A percentile compares a stretch with the other conserved stretches of the same genome.
Conservation (phyloP, 2,329 filamentous ascomycete species). For the Berkeleyomyces basicola region DNA sequence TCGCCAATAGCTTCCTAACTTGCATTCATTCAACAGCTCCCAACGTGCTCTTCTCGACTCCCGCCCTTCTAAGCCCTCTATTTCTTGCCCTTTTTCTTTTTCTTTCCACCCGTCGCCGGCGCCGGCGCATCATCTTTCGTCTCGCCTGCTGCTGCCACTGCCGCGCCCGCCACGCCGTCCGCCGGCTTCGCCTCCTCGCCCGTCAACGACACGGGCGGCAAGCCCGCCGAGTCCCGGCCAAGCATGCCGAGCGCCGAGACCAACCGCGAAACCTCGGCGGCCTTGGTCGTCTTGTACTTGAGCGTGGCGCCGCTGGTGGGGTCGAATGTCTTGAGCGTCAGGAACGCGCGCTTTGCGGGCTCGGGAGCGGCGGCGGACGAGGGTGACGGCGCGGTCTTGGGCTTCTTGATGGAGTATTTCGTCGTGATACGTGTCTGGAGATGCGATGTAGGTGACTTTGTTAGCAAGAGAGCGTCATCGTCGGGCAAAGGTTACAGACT, state of each 20-base stretch:
- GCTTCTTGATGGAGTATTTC: constrained; percentile 44
- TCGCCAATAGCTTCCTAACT: no score
- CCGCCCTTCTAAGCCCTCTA: constrained; percentile 21
- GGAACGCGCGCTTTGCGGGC: constrained; percentile 40
- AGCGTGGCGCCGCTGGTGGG: constrained; percentile 64
- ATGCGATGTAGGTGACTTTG: constrained; percentile 11
- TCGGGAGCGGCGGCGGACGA: constrained; percentile 16
- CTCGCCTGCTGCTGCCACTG: constrained; percentile 16
- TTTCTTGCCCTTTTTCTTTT: constrained; percentile 58
- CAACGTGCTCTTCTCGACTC: background rate
- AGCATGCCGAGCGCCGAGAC: constrained; percentile 61
- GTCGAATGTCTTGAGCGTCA: constrained; percentile 82
- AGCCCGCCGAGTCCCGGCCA: constrained; percentile 49
- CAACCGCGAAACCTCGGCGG: constrained; percentile 72
- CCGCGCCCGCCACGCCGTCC: constrained; percentile 21
- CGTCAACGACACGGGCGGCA: constrained; percentile 26
- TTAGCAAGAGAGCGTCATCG: background rate
- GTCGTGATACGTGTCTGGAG: constrained; percentile 75
- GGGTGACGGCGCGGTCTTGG: constrained; percentile 18
- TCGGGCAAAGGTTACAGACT: background rate
- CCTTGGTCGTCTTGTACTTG: constrained; percentile 85
- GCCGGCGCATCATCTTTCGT: constrained; percentile 20
- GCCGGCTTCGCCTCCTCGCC: constrained; percentile 19
- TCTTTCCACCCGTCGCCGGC: constrained; percentile 32
- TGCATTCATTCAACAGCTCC: background rate